These are phyloP conservation scores for Elaphomyces granulatus DNA, from an alignment of 495 filamentous ascomycete genomes.

Conservation along the genomic window DNA sequence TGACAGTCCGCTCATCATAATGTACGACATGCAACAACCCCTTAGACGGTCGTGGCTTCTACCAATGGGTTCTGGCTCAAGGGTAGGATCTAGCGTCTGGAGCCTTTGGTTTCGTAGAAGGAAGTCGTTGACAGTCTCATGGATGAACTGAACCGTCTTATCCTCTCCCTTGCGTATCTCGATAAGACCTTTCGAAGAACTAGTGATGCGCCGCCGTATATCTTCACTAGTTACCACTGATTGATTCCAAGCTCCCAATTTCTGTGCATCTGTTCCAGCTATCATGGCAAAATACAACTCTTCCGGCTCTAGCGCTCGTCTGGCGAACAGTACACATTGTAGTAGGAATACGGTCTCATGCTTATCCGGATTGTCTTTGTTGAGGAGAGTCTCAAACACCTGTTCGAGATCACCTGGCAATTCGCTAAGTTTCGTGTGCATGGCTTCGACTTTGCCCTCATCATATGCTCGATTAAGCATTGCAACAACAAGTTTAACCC, in stretches of 20 bases:
- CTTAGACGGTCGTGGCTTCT: slow-evolving; percentile 24
- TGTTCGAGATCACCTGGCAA: slow-evolving; percentile 16
- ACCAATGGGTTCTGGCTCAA: slow-evolving; percentile 11
- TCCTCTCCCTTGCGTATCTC: slow-evolving; percentile 16
- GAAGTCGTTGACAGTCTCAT: slow-evolving; percentile 33
- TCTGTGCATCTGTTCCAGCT: neutral
- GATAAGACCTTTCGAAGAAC: slow-evolving; percentile 29
- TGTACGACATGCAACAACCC: no score
- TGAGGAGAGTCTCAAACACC: no score
- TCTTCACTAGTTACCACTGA: slow-evolving; percentile 2
- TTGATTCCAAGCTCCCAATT: neutral
- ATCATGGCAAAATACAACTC: slow-evolving; percentile 23
- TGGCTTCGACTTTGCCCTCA: slow-evolving; percentile 10
- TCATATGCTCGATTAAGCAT: no score
- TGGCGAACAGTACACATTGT: slow-evolving; percentile 25
- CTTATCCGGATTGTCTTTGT: no score
- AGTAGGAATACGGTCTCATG: no score
- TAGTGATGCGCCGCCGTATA: slow-evolving; percentile 18
- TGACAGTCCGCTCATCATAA: no score
- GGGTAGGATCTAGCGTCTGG: slow-evolving; percentile 17
- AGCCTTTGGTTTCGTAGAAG: slow-evolving; percentile 27
- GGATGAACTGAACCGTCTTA: slow-evolving; percentile 31
- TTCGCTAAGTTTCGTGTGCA: slow-evolving; percentile 10
- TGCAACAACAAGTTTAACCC: slow-evolving; percentile 12
- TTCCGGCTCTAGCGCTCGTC: slow-evolving; percentile 14